A percentile compares a stretch with the other conserved stretches of the same genome.
These are phyloP conservation scores for Keqinozyma sinolaborantium DNA, from an alignment of 1,139 yeast species.

Conservation along the genomic window DNA sequence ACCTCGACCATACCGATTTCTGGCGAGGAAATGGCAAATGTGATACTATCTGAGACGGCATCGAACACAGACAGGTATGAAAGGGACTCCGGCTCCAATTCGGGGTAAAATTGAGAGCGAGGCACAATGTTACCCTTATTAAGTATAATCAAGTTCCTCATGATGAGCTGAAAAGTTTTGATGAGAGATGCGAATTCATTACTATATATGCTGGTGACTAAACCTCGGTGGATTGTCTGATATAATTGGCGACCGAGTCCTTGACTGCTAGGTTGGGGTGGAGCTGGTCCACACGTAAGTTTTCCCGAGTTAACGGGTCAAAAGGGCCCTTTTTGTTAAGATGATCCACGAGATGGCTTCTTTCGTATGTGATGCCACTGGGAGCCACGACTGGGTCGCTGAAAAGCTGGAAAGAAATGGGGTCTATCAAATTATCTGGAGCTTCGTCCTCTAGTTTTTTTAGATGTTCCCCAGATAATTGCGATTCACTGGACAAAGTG, in stretches of 20 bases:
- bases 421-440: slow-evolving; percentile 44
- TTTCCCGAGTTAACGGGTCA: slow-evolving; percentile 38
- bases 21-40: slow-evolving; percentile 61
- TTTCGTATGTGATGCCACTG: slow-evolving; percentile 47
- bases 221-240: not conserved
- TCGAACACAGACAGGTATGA: slow-evolving; percentile 81
- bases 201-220: not conserved
- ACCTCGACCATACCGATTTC: slow-evolving; percentile 54
- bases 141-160: slow-evolving; percentile 59
- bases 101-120: slow-evolving; percentile 55
- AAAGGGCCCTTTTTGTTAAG: slow-evolving; percentile 26
- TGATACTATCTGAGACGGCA: slow-evolving; percentile 67
- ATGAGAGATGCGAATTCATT: not conserved
- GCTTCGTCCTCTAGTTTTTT: slow-evolving; percentile 18
- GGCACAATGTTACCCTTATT: slow-evolving; percentile 54
- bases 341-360: slow-evolving; percentile 34
- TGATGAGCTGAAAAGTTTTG: slow-evolving; percentile 12
- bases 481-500: not conserved
- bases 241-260: slow-evolving; percentile 28
- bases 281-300: slow-evolving; percentile 32
- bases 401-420: slow-evolving; percentile 44
- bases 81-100: slow-evolving; percentile 52
- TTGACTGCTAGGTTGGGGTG: slow-evolving; percentile 42
- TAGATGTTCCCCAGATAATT: not conserved
- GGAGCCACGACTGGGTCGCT: slow-evolving; percentile 48